Conservation (phyloP, 345 rosid genomes). For the Luvunga scandens region DNA sequence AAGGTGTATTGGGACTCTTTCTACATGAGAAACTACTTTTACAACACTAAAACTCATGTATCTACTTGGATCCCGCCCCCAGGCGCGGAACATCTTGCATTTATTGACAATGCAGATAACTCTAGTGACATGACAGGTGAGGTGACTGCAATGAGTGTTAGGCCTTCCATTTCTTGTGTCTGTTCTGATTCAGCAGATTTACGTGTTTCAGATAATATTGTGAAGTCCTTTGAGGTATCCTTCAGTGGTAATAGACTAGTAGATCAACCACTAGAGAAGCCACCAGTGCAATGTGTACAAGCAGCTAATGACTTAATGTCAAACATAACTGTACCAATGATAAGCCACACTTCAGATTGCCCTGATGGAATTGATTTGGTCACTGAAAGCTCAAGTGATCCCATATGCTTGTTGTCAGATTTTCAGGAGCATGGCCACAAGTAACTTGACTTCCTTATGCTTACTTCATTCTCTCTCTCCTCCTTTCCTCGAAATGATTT, state of each 20-base stretch:
- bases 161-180: conserved; percentile 18
- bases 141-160: conserved; percentile 24
- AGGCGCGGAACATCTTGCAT: conserved; percentile 54
- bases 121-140: conserved; percentile 31
- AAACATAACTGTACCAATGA: conserved; percentile 2
- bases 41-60: conserved; percentile 54
- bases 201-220: conserved; percentile 12
- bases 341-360: conserved; percentile 16
- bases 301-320: conserved; percentile 11
- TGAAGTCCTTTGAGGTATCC: conserved; percentile 19
- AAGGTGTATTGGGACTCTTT: conserved; percentile 68
- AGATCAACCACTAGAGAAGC: conserved; percentile 28
- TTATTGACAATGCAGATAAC: conserved; percentile 18
- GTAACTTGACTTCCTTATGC: conserved; percentile 22
- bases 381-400: conserved; percentile 16
- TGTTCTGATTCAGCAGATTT: conserved; percentile 1
- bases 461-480: neutral
- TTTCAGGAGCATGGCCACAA: conserved; percentile 25
- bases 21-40: conserved; percentile 63
- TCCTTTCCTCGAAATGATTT: neutral
- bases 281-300: conserved; percentile 5
- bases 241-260: conserved; percentile 9
- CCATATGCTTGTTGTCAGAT: conserved; percentile 17
- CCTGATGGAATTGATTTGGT: conserved; percentile 28
- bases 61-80: conserved; percentile 78